Percentiles rank a stretch among this genome's conserved stretches.
Evolutionary conservation across 2,329 filamentous ascomycete species (phyloP).

Genomic region (Amesomyces nigricolor): DNA sequence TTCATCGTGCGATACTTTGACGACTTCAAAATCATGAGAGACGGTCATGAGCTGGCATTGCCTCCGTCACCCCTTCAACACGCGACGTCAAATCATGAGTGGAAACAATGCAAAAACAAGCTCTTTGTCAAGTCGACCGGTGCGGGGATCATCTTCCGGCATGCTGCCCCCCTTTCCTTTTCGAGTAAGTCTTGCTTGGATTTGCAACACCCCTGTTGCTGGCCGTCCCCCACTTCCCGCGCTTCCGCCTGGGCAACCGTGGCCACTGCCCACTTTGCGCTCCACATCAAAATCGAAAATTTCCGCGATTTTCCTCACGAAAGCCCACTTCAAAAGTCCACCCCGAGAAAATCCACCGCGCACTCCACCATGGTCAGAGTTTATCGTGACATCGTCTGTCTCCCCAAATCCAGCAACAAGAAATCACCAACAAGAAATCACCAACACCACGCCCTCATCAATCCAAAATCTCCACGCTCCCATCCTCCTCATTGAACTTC

Average conservation of each 20-base stretch:
- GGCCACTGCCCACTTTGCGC: too few relatives aligned
- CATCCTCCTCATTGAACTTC: conserved; percentile 28
- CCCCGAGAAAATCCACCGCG: too few relatives aligned
- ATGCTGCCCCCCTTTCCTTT: not conserved
- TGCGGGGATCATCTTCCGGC: not conserved
- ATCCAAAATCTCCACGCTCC: not conserved
- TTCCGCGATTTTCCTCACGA: too few relatives aligned
- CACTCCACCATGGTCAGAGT: not conserved
- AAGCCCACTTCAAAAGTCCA: too few relatives aligned
- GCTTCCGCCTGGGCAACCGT: not conserved
- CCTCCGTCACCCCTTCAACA: not conserved
- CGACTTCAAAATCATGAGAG: not conserved
- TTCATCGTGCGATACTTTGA: not conserved
- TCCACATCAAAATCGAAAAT: too few relatives aligned
- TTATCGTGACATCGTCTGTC: too few relatives aligned
- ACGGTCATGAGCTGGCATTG: not conserved
- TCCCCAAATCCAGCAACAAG: not conserved
- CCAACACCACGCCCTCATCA: too few relatives aligned
- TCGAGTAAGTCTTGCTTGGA: conserved; percentile 1
- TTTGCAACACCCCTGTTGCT: not conserved
- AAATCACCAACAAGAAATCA: too few relatives aligned
- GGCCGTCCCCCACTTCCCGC: conserved; percentile 1
- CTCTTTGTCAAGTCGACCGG: not conserved
- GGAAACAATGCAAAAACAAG: conserved; percentile 1
- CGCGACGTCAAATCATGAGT: not conserved